phyloP scores from a whole-genome alignment of 306 rosid species.

The Vicia sativa region DNA sequence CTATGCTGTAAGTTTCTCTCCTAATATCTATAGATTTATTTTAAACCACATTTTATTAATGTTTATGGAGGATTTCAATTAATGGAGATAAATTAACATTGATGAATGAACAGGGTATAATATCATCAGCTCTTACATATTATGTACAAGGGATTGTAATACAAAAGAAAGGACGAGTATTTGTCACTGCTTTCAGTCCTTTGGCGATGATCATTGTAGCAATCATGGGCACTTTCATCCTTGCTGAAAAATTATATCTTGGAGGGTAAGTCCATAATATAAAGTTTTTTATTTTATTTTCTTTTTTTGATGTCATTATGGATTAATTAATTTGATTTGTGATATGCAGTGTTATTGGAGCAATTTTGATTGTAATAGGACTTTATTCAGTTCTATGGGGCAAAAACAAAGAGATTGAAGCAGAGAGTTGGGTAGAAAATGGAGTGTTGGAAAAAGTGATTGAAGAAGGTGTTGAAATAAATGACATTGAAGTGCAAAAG shows the following conservation, averaged over 20 bases:
- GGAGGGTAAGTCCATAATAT: constrained; percentile 62
- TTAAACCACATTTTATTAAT: too few relatives aligned
- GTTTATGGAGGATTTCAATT: too few relatives aligned
- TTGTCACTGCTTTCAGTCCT: constrained; percentile 95
- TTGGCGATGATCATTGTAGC: constrained; percentile 93
- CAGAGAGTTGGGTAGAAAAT: constrained; percentile 39
- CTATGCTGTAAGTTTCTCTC: constrained; percentile 87
- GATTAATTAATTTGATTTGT: not conserved
- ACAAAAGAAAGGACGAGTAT: constrained; percentile 88
- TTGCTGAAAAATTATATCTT: constrained; percentile 74
- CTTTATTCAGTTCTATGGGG: constrained; percentile 93
- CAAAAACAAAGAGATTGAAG: constrained; percentile 65
- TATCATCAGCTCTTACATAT: constrained; percentile 63
- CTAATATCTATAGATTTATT: too few relatives aligned
- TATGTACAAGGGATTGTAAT: constrained; percentile 87
- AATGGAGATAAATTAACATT: too few relatives aligned
- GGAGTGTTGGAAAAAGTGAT: constrained; percentile 41
- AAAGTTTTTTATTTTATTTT: not conserved
- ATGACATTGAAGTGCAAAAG: constrained; percentile 53
- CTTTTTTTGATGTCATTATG: not conserved
- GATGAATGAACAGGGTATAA: constrained; percentile 67
- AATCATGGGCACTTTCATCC: constrained; percentile 80
- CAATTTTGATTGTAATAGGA: constrained; percentile 72
- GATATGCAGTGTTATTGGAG: constrained; percentile 64
- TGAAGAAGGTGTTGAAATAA: constrained; percentile 50